These are phyloP conservation scores for Penicillium decumbens DNA, from an alignment of 2,329 filamentous ascomycete genomes.

Conservation along the genomic window DNA sequence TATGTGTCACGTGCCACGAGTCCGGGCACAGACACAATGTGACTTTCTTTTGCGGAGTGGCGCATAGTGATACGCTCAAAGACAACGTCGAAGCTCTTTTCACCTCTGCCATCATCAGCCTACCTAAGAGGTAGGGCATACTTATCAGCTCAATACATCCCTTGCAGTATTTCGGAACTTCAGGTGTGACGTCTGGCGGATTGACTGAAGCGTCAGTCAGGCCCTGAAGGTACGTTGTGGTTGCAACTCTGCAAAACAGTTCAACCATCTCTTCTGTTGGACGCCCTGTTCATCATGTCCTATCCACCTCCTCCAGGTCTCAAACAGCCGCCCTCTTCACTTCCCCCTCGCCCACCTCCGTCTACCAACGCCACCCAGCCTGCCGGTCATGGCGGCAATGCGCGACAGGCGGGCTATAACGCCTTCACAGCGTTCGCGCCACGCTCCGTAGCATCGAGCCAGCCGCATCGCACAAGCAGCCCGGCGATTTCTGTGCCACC, in stretches of 20 bases:
- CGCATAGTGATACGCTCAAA: background rate
- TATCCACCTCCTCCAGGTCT: conserved; percentile 81
- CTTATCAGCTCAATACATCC: background rate
- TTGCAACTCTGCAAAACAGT: conserved; percentile 30
- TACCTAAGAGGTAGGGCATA: background rate
- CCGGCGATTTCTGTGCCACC: conserved; percentile 37
- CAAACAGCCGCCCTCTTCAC: conserved; percentile 53
- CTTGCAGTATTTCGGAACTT: conserved; percentile 4
- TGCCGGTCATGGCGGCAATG: conserved; percentile 33
- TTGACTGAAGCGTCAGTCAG: conserved; percentile 33
- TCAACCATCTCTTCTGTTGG: conserved; percentile 32
- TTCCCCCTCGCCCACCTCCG: conserved; percentile 72
- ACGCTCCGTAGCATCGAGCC: conserved; percentile 51
- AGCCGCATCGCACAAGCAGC: conserved; percentile 34
- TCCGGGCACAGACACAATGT: background rate
- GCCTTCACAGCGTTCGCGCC: conserved; percentile 57
- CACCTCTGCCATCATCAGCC: background rate
- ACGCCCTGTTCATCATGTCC: conserved; percentile 62
- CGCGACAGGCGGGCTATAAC: conserved; percentile 33
- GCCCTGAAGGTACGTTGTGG: conserved; percentile 43
- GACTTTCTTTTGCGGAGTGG: background rate
- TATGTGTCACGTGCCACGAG: background rate
- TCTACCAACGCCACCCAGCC: conserved; percentile 35
- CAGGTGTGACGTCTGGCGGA: conserved; percentile 34
- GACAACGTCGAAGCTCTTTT: background rate